Percentiles rank a stretch among this genome's conserved stretches.
These are phyloP conservation scores for Physaria fendleri DNA, from an alignment of 345 rosid species.

Conservation along the genomic window DNA sequence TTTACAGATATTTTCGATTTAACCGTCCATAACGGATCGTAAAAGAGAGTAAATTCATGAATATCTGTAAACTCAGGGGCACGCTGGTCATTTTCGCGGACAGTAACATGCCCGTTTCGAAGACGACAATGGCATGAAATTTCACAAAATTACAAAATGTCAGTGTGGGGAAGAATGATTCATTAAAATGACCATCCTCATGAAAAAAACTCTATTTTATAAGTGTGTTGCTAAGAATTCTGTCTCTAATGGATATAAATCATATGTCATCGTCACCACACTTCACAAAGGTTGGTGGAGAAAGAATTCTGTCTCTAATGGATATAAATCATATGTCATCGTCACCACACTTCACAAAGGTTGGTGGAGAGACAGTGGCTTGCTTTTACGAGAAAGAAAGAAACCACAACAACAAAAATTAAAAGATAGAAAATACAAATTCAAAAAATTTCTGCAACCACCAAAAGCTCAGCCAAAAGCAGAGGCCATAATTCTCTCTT, in stretches of 20 bases:
- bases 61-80: too few species aligned
- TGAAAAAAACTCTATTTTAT: too few species aligned
- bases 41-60: too few species aligned
- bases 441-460: constrained; percentile 33
- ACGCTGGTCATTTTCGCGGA: too few species aligned
- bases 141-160: too few species aligned
- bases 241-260: neutral
- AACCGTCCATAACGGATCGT: too few species aligned
- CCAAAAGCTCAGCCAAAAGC: constrained; percentile 38
- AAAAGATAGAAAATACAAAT: constrained; percentile 7
- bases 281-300: constrained; percentile 21
- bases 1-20: too few species aligned
- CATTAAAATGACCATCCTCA: too few species aligned
- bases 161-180: too few species aligned
- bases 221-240: too few species aligned
- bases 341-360: constrained; percentile 12
- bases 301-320: neutral
- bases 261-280: constrained; percentile 4
- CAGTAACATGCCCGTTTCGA: too few species aligned
- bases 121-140: too few species aligned
- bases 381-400: constrained; percentile 15
- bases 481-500: constrained; percentile 25
- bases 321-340: neutral
- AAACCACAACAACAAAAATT: neutral
- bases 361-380: constrained; percentile 21